Evolutionary conservation across 805 yeast genomes (phyloP), one percentile per base, ranked within the genome.

Genomic region (Suhomyces emberorum): DNA sequence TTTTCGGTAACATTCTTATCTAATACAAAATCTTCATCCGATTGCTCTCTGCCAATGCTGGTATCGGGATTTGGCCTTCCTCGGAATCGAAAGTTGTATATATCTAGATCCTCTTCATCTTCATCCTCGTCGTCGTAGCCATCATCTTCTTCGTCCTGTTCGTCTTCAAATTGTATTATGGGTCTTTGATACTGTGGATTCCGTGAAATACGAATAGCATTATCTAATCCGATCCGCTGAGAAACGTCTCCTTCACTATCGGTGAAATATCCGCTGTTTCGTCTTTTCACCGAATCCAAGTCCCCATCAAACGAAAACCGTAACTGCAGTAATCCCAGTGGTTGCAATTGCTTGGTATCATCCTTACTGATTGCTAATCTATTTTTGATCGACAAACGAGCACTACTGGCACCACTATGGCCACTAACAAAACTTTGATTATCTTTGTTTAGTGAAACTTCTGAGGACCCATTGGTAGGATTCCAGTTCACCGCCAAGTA

Each of bases 201-300:
- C n/a, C n/a, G n/a, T n/a, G n/a, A n/a, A n/a, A n/a, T n/a, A n/a
- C n/a, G n/a, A n/a, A n/a, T n/a, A n/a, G n/a, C n/a, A n/a, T n/a
- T n/a, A n/a, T n/a, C n/a, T n/a, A n/a, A n/a, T n/a, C n/a, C n/a
- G 20, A 32, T 25, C 30, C n/a, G 35, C 24, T 18, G n/a, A n/a
- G n/a, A n/a, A n/a, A n/a, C 35, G 12, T 38, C 40, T n/a, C 27
- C 27, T 16, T 39, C 42, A n/a, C 32, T 30, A 15, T 39, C 43
- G 10, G 39, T 23, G 10, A 30, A 32, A 29, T 39, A 39, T 7
- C 43, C 43, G 30, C 43, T 39, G 27, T 39, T 23, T 15, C 18
- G 22, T 11, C 32, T 25, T 8, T 21, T 28, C 7, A 32, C 43
- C 22, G 33, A 28, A n/a, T 29, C 38, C n/a, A 10, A n/a, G 11